Percentiles rank a stretch among this genome's conserved stretches.
phyloP scores from a whole-genome alignment of 306 rosid genomes.

The Hippophae rhamnoides region DNA sequence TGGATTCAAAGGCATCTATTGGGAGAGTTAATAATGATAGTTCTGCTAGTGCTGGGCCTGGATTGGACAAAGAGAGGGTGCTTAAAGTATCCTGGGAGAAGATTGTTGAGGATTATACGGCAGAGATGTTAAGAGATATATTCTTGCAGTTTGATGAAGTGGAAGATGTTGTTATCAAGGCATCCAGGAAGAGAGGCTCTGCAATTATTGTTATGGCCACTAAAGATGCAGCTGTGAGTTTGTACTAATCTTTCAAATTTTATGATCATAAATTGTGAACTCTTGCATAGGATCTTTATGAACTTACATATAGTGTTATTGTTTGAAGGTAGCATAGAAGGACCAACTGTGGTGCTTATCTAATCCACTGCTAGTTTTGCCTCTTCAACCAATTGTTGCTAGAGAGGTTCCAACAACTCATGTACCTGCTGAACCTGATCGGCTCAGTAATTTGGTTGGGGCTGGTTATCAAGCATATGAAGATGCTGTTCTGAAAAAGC shows the following conservation, averaged over 20 bases:
- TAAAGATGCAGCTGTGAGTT: slow-evolving; percentile 79
- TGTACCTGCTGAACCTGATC: slow-evolving; percentile 35
- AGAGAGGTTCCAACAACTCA: slow-evolving; percentile 34
- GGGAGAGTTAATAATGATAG: slow-evolving; percentile 31
- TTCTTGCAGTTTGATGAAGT: slow-evolving; percentile 68
- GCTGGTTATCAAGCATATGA: slow-evolving; percentile 72
- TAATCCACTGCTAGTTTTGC: slow-evolving; percentile 71
- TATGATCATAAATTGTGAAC: not conserved
- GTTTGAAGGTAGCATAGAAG: slow-evolving; percentile 56
- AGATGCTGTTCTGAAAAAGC: slow-evolving; percentile 67
- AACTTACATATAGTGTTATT: slow-evolving; percentile 12
- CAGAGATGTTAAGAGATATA: slow-evolving; percentile 56
- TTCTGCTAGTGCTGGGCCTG: slow-evolving; percentile 17
- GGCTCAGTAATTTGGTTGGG: slow-evolving; percentile 48
- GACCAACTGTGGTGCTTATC: slow-evolving; percentile 51
- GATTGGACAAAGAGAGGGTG: slow-evolving; percentile 53
- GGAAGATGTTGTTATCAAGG: slow-evolving; percentile 82
- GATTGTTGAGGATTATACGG: slow-evolving; percentile 64
- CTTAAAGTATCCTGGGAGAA: slow-evolving; percentile 92
- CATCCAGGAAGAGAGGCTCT: slow-evolving; percentile 67
- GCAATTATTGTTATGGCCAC: slow-evolving; percentile 79
- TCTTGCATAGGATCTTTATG: not conserved
- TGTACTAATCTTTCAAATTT: not conserved
- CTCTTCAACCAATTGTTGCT: slow-evolving; percentile 48
- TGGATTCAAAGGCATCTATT: slow-evolving; percentile 21